Conservation (phyloP, 2,329 filamentous ascomycete species). For the Stachybotrys chlorohalonatus region DNA sequence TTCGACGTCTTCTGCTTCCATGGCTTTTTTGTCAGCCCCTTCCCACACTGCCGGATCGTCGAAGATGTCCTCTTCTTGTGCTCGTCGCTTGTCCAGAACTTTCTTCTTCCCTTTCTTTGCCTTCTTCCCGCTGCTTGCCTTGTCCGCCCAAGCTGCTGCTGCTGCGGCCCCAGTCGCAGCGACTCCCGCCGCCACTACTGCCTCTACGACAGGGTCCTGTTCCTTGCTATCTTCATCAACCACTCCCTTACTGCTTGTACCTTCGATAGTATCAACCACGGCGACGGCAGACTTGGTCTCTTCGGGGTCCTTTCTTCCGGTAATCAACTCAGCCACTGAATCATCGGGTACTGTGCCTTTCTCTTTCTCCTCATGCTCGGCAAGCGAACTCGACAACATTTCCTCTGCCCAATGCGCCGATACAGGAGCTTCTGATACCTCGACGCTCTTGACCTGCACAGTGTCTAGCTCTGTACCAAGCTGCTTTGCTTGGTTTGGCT, state of each 20-base stretch:
- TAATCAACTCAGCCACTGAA: neutral
- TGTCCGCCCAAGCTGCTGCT: constrained; percentile 20
- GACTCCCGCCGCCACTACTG: neutral
- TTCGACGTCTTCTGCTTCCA: constrained; percentile 11
- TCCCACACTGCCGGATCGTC: constrained; percentile 36
- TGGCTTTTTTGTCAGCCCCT: constrained; percentile 26
- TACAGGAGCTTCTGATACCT: no score
- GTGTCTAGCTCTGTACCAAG: no score
- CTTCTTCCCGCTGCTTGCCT: constrained; percentile 22
- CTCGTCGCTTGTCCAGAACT: constrained; percentile 27
- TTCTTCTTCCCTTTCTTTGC: constrained; percentile 29
- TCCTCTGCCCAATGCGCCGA: no score
- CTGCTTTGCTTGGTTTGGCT: no score
- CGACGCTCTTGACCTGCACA: no score
- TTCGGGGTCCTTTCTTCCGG: neutral
- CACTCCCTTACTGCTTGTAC: neutral
- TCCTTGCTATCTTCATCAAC: neutral
- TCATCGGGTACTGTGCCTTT: neutral
- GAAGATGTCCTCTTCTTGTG: constrained; percentile 32
- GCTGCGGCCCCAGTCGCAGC: constrained; percentile 10
- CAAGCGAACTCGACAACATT: no score
- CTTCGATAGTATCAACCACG: neutral
- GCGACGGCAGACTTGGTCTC: neutral
- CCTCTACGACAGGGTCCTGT: neutral
- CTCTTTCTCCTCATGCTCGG: no score